Evolutionary conservation across 305 asterid species (phyloP).

Genomic region (Lippia alba): DNA sequence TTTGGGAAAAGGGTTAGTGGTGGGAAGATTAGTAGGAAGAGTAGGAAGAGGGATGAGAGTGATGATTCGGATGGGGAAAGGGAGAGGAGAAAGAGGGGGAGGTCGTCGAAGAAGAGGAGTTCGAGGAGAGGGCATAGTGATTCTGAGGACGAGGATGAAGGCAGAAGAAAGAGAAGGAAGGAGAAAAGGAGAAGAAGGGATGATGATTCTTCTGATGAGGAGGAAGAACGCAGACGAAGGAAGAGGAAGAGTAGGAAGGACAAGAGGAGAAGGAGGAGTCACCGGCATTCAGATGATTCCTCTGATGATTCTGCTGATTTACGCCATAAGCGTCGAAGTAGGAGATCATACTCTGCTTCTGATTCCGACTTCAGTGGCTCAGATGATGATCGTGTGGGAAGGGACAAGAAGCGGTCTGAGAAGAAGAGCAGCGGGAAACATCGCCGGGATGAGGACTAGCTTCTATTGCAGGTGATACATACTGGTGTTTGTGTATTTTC

Average conservation of each 20-base stretch:
- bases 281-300: slow-evolving; percentile 49
- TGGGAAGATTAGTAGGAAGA: slow-evolving; percentile 44
- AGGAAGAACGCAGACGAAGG: slow-evolving; percentile 44
- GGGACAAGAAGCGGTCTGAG: slow-evolving; percentile 67
- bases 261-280: slow-evolving; percentile 77
- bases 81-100: slow-evolving; percentile 58
- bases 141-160: slow-evolving; percentile 65
- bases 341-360: slow-evolving; percentile 45
- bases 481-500: not conserved
- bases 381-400: slow-evolving; percentile 70
- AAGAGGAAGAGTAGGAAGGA: slow-evolving; percentile 70
- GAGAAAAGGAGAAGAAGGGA: slow-evolving; percentile 68
- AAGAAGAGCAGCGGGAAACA: slow-evolving; percentile 72
- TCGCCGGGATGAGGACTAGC: slow-evolving; percentile 50
- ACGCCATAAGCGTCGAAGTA: slow-evolving; percentile 52
- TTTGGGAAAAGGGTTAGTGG: slow-evolving; percentile 49
- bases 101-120: slow-evolving; percentile 69
- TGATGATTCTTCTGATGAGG: slow-evolving; percentile 59
- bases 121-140: slow-evolving; percentile 56
- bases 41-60: slow-evolving; percentile 45
- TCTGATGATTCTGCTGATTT: slow-evolving; percentile 55
- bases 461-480: slow-evolving; percentile 9
- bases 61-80: slow-evolving; percentile 51
- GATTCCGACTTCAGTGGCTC: slow-evolving; percentile 63
- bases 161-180: slow-evolving; percentile 60